These are phyloP conservation scores for Penicillium dipodomyicola DNA, from an alignment of 495 filamentous ascomycete species.

Conservation along the genomic window DNA sequence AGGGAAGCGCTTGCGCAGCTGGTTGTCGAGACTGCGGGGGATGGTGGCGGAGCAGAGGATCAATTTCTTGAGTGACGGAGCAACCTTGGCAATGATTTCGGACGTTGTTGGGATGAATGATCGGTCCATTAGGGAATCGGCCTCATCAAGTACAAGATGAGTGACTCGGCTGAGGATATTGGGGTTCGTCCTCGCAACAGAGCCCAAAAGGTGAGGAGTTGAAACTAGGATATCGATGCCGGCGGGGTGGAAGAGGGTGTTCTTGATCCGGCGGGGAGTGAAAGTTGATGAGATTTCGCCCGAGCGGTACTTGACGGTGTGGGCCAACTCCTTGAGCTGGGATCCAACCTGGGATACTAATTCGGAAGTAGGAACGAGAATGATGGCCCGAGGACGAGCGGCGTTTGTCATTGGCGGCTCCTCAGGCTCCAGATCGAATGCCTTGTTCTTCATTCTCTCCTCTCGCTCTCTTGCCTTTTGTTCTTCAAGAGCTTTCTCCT, in stretches of 20 bases:
- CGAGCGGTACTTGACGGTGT: constrained; percentile 78
- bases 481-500: constrained; percentile 51
- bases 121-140: constrained; percentile 90
- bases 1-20: constrained; percentile 77
- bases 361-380: constrained; percentile 92
- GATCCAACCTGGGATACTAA: constrained; percentile 82
- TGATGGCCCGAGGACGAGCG: constrained; percentile 76
- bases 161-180: constrained; percentile 83
- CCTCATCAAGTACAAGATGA: constrained; percentile 89
- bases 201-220: constrained; percentile 84
- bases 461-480: constrained; percentile 47
- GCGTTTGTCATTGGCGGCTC: constrained; percentile 56
- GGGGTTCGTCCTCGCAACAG: constrained; percentile 80
- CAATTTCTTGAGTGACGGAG: constrained; percentile 79
- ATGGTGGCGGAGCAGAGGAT: constrained; percentile 97
- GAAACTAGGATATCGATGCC: constrained; percentile 85
- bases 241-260: constrained; percentile 71
- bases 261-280: constrained; percentile 76
- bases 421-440: constrained; percentile 54
- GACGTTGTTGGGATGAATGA: constrained; percentile 82
- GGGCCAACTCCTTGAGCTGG: constrained; percentile 76
- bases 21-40: constrained; percentile 78
- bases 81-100: constrained; percentile 70
- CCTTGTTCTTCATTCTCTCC: constrained; percentile 47
- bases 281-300: constrained; percentile 74